Evolutionary conservation across 352 stramenopile genomes (phyloP).

Genomic region (Globisporangium orthogonon): DNA sequence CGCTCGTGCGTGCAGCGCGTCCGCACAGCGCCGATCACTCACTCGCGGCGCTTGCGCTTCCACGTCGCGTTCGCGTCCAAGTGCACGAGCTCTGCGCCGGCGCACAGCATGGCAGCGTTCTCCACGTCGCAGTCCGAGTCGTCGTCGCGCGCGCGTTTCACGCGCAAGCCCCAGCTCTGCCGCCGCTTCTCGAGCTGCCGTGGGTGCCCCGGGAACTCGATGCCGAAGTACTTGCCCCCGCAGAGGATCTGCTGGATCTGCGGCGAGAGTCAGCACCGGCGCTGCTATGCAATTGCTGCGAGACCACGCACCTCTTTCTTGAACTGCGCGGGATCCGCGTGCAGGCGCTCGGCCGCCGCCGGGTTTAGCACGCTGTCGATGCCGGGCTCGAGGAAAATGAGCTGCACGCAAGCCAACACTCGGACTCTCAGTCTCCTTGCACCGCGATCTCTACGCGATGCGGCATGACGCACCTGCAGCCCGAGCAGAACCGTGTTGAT

Average conservation of each 20-base stretch:
- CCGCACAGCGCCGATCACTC: not conserved
- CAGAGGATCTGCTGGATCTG: constrained; percentile 57
- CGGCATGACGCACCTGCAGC: constrained; percentile 41
- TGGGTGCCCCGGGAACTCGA: constrained; percentile 56
- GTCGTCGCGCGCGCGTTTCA: constrained; percentile 46
- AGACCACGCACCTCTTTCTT: constrained; percentile 26
- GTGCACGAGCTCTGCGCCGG: constrained; percentile 15
- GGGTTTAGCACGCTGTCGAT: constrained; percentile 66
- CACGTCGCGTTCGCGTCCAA: constrained; percentile 44
- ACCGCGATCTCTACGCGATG: too few species aligned
- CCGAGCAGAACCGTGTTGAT: constrained; percentile 85
- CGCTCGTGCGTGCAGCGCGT: constrained; percentile 5
- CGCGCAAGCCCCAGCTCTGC: constrained; percentile 37
- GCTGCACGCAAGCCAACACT: constrained; percentile 15
- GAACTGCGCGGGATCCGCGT: constrained; percentile 38
- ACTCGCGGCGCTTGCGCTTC: constrained; percentile 63
- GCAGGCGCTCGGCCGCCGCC: constrained; percentile 42
- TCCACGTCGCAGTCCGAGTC: constrained; percentile 33
- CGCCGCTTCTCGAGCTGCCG: constrained; percentile 48
- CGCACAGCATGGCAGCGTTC: constrained; percentile 13
- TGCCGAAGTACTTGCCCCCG: constrained; percentile 48
- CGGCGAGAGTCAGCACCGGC: not conserved
- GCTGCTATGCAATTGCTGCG: not conserved
- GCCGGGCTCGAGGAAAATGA: constrained; percentile 76
- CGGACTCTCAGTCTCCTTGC: not conserved